These are phyloP conservation scores for Waltiozyma sp. DNA, from an alignment of 1,139 yeast species.

Conservation along the genomic window DNA sequence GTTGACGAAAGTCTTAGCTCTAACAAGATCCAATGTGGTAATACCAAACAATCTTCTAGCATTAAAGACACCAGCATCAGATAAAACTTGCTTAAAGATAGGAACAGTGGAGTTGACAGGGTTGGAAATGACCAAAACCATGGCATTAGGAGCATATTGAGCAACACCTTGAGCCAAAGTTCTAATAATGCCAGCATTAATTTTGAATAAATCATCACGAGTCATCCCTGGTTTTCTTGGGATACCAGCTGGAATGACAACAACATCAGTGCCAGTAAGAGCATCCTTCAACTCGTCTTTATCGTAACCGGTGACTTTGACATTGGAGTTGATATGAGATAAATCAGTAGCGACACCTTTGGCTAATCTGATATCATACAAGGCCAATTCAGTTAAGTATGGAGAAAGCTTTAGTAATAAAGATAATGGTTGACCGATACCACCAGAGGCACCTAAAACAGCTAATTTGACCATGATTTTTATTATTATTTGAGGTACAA, in stretches of 20 bases:
- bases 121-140: conserved; percentile 57
- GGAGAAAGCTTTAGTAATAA: conserved; percentile 50
- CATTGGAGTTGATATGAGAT: conserved; percentile 58
- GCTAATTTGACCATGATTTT: conserved; percentile 56
- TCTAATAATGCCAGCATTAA: conserved; percentile 59
- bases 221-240: conserved; percentile 79
- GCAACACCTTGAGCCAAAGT: conserved; percentile 50
- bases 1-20: conserved; percentile 58
- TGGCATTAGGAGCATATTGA: conserved; percentile 48
- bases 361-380: conserved; percentile 59
- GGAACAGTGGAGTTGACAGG: conserved; percentile 73
- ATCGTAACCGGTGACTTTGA: conserved; percentile 45
- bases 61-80: conserved; percentile 38
- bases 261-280: conserved; percentile 44
- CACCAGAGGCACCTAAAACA: conserved; percentile 74
- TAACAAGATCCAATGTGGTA: conserved; percentile 58
- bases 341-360: conserved; percentile 67
- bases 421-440: conserved; percentile 71
- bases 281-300: conserved; percentile 37
- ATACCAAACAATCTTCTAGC: conserved; percentile 62
- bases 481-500: too few relatives aligned
- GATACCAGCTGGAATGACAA: conserved; percentile 72
- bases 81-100: conserved; percentile 61
- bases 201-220: conserved; percentile 63
- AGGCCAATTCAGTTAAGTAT: conserved; percentile 39